Evolutionary conservation across 179 eudicot species (phyloP).

Genomic region (Spinacia oleracea): DNA sequence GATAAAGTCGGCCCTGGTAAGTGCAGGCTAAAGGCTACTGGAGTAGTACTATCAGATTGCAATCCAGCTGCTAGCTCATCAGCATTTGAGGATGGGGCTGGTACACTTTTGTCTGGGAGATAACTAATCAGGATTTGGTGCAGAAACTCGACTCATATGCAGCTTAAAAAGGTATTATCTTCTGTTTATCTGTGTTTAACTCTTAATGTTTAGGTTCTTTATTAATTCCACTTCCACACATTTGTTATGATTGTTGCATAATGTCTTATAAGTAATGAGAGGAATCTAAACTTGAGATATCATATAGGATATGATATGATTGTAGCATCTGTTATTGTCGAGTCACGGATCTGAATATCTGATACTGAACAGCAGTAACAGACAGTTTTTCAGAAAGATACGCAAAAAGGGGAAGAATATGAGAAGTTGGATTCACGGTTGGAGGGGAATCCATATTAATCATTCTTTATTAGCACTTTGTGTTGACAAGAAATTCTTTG

Average conservation of each 20-base stretch:
- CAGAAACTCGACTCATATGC: background rate
- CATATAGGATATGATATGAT: background rate
- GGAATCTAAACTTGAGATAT: slow-evolving; percentile 2
- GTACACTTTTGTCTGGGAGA: slow-evolving; percentile 44
- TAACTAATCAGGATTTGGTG: slow-evolving; percentile 19
- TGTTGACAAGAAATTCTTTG: background rate
- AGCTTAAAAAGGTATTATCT: background rate
- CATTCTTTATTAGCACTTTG: slow-evolving; percentile 1
- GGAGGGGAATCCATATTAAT: background rate
- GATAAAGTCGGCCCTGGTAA: slow-evolving; percentile 22
- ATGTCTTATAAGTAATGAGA: background rate
- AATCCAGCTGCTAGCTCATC: slow-evolving; percentile 20
- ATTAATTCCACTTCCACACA: background rate
- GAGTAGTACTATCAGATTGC: slow-evolving; percentile 35
- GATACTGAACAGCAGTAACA: background rate
- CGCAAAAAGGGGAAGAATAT: background rate
- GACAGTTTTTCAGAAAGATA: background rate
- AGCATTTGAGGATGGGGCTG: slow-evolving; percentile 25
- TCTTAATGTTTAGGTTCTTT: background rate
- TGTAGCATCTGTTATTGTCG: background rate
- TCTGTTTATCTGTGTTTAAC: background rate
- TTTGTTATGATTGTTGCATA: too few species aligned
- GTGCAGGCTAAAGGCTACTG: slow-evolving; percentile 39
- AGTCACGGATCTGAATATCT: slow-evolving; percentile 14
- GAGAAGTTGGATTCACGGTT: slow-evolving; percentile 14